These are phyloP conservation scores for Aspergillus amoenus DNA, from an alignment of 2,329 filamentous ascomycete species.

Conservation along the genomic window DNA sequence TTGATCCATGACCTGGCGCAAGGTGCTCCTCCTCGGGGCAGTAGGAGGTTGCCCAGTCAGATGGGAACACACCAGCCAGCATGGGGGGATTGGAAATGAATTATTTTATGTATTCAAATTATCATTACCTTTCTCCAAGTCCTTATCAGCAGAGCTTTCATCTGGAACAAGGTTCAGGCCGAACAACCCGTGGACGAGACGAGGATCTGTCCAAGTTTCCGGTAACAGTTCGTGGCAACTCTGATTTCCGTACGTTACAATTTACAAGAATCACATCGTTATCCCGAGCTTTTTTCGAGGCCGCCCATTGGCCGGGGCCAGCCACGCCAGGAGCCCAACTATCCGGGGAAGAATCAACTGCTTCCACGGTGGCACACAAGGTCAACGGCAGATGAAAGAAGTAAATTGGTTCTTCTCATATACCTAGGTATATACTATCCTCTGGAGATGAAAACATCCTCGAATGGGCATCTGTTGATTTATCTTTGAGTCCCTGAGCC, in stretches of 20 bases:
- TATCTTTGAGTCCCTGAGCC: background rate
- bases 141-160: conserved; percentile 16
- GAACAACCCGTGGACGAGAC: background rate
- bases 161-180: background rate
- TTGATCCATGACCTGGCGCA: background rate
- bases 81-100: conserved; percentile 12
- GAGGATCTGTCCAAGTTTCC: background rate
- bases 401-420: background rate
- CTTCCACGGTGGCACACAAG: no score
- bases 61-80: conserved; percentile 9
- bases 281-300: conserved; percentile 13
- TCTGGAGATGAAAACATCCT: background rate
- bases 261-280: conserved; percentile 4
- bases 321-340: background rate
- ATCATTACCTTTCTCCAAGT: conserved; percentile 17
- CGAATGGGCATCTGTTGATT: background rate
- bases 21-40: background rate
- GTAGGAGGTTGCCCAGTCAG: background rate
- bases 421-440: background rate
- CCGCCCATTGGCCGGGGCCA: conserved; percentile 20
- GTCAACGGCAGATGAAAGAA: background rate
- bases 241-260: background rate
- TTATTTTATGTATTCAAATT: conserved; percentile 24
- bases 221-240: background rate
- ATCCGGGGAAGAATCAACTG: background rate